phyloP scores from a whole-genome alignment of 2,329 filamentous ascomycete genomes.

The Capronia americana region DNA sequence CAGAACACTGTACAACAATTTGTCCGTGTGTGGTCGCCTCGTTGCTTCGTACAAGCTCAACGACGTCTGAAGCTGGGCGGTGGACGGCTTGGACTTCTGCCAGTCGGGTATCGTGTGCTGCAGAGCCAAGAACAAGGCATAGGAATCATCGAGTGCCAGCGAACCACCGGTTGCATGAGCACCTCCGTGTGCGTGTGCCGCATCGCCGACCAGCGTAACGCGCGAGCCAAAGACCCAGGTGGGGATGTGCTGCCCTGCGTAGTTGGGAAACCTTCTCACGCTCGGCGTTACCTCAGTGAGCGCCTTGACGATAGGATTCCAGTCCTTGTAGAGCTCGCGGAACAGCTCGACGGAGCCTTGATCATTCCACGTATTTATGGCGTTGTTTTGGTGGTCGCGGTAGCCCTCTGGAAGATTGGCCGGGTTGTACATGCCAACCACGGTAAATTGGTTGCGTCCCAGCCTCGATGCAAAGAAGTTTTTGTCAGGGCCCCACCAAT shows the following conservation, averaged over 20 bases:
- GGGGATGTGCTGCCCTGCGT: constrained; percentile 49
- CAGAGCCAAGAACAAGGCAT: constrained; percentile 52
- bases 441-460: constrained; percentile 52
- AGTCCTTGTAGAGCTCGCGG: constrained; percentile 49
- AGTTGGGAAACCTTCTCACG: constrained; percentile 53
- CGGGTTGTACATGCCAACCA: constrained; percentile 48
- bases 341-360: constrained; percentile 48
- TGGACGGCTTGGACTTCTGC: constrained; percentile 31
- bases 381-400: constrained; percentile 37
- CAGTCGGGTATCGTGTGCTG: constrained; percentile 44
- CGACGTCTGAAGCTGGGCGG: constrained; percentile 41
- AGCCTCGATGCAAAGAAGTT: constrained; percentile 55
- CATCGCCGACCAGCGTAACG: constrained; percentile 43
- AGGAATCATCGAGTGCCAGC: constrained; percentile 46
- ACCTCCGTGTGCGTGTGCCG: constrained; percentile 44
- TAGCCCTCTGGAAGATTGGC: constrained; percentile 41
- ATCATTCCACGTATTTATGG: constrained; percentile 50
- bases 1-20: constrained; percentile 47
- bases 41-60: constrained; percentile 53
- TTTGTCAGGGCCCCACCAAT: constrained; percentile 53
- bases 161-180: constrained; percentile 45
- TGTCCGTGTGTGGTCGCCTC: constrained; percentile 52
- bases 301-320: constrained; percentile 51
- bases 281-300: constrained; percentile 52
- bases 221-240: constrained; percentile 51